Evolutionary conservation across 257 asterid species (phyloP).

Genomic region (Anisodus acutangulus): DNA sequence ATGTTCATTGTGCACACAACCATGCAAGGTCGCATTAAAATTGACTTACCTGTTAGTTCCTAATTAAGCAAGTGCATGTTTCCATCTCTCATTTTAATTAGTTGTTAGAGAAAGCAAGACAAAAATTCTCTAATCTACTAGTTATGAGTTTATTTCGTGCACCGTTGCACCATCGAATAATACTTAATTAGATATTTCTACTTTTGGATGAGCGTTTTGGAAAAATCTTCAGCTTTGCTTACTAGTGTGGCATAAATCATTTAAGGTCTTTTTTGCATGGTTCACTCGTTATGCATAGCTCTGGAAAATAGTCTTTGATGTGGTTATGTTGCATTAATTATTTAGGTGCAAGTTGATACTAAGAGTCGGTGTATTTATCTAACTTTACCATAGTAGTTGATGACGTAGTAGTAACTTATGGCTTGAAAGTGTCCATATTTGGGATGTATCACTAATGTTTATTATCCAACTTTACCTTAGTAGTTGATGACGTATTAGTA

Average conservation of each 20-base stretch:
- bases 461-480: not conserved
- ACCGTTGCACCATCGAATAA: not conserved
- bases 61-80: not conserved
- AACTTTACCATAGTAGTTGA: not conserved
- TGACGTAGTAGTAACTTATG: not conserved
- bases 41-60: not conserved
- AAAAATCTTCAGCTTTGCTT: not conserved
- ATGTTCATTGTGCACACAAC: not conserved
- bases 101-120: not conserved
- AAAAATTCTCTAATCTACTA: not conserved
- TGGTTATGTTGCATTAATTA: not conserved
- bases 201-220: not conserved
- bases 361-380: not conserved
- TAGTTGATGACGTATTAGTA: not conserved
- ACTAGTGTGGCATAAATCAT: not conserved
- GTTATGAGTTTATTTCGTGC: not conserved
- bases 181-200: not conserved
- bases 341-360: not conserved
- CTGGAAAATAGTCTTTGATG: not conserved
- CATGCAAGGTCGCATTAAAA: not conserved
- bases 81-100: not conserved
- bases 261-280: not conserved
- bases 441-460: not conserved
- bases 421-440: not conserved
- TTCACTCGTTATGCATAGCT: too few species aligned